Percentiles rank a stretch among this genome's conserved stretches.
Conservation (phyloP, 208 protist species). For the Trichomonas tenax region DNA sequence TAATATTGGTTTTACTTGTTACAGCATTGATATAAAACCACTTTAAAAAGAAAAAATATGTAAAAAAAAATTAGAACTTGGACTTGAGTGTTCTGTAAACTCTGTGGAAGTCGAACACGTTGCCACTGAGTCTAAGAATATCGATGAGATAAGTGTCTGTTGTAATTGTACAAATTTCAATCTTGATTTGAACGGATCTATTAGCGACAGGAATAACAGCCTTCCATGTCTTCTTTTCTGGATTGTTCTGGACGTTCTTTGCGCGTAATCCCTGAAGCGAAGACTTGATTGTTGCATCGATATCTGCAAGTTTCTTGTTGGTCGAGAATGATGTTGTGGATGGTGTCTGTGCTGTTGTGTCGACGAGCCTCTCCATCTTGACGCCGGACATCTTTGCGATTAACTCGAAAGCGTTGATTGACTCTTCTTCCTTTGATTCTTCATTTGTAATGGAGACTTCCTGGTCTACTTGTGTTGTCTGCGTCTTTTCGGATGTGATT, state of each 20-base stretch:
- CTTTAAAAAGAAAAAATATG: no score
- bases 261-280: neutral
- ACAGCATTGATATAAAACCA: no score
- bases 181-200: neutral
- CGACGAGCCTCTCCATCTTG: neutral
- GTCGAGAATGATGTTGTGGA: neutral
- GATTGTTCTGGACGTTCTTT: neutral
- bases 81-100: neutral
- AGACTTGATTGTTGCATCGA: neutral
- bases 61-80: neutral
- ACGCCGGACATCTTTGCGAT: conserved; percentile 5
- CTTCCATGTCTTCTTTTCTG: neutral
- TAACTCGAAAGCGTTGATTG: conserved; percentile 7
- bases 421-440: neutral
- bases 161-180: neutral
- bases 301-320: neutral
- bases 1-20: no score
- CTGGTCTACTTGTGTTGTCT: neutral
- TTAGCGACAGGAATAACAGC: neutral
- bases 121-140: neutral
- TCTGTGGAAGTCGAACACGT: neutral
- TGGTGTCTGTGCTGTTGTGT: neutral
- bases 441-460: neutral
- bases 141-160: neutral
- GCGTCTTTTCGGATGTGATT: neutral